These are phyloP conservation scores for Phialophora verrucosa DNA, from an alignment of 2,329 filamentous ascomycete species.

Conservation along the genomic window DNA sequence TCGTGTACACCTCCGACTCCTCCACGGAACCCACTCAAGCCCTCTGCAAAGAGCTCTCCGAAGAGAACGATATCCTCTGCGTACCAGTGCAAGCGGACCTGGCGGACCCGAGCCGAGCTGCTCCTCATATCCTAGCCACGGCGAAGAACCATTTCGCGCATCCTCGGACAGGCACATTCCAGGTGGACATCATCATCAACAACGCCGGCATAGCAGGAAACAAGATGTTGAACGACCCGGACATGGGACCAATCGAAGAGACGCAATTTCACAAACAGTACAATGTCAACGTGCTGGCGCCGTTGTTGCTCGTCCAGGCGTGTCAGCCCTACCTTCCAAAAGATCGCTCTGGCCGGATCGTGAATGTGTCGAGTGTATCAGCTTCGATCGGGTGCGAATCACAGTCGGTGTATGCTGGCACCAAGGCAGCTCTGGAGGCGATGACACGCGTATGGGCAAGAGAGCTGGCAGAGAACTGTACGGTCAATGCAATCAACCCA, in stretches of 20 bases:
- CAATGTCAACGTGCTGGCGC: constrained; percentile 64
- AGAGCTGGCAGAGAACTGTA: constrained; percentile 62
- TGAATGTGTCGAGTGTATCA: constrained; percentile 63
- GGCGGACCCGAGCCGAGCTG: constrained; percentile 64
- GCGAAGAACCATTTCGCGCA: constrained; percentile 65
- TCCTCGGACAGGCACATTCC: constrained; percentile 55
- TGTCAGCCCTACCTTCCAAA: constrained; percentile 61
- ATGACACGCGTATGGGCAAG: constrained; percentile 68
- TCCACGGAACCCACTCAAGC: constrained; percentile 60
- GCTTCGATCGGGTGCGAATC: constrained; percentile 59
- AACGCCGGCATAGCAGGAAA: constrained; percentile 51
- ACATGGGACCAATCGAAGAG: constrained; percentile 47
- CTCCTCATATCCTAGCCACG: constrained; percentile 61
- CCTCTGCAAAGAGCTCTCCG: constrained; percentile 62
- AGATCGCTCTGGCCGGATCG: constrained; percentile 63
- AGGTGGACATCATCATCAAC: constrained; percentile 45
- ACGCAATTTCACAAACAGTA: constrained; percentile 62
- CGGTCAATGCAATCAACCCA: constrained; percentile 66
- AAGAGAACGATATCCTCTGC: constrained; percentile 64
- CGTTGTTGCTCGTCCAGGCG: constrained; percentile 62
- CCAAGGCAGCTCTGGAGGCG: constrained; percentile 66
- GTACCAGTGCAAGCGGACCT: constrained; percentile 72
- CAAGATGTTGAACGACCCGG: constrained; percentile 64
- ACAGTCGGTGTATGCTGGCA: constrained; percentile 66
- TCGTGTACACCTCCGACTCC: constrained; percentile 73